phyloP scores from a whole-genome alignment of 768 basidiomycete genomes.

The Galerina marginata region DNA sequence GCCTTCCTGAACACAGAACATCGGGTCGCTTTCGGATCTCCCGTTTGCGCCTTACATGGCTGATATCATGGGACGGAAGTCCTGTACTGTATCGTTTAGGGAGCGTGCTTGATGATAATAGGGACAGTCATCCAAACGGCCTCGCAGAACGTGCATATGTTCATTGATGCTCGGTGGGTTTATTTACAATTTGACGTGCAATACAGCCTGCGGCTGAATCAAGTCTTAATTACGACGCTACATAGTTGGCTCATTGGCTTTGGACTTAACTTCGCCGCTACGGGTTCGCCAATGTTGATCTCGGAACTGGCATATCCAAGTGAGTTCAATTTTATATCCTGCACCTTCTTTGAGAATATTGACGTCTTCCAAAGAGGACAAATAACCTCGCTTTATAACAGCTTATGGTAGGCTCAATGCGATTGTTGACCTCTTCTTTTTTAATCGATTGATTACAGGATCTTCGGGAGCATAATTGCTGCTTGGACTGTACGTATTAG shows the following conservation, averaged over 20 bases:
- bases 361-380: slow-evolving; percentile 18
- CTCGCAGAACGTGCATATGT: slow-evolving; percentile 56
- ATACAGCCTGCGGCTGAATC: not conserved
- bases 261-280: slow-evolving; percentile 26
- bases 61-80: slow-evolving; percentile 56
- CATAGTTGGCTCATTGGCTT: slow-evolving; percentile 26
- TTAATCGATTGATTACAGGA: slow-evolving; percentile 2
- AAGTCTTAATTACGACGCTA: not conserved
- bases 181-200: not conserved
- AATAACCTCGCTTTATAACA: slow-evolving; percentile 28
- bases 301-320: slow-evolving; percentile 29
- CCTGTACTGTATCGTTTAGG: slow-evolving; percentile 52
- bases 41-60: slow-evolving; percentile 35
- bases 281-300: slow-evolving; percentile 28
- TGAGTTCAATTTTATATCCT: not conserved
- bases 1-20: slow-evolving; percentile 18
- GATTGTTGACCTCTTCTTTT: not conserved
- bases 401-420: slow-evolving; percentile 22
- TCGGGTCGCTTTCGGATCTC: slow-evolving; percentile 27
- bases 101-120: slow-evolving; percentile 54
- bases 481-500: slow-evolving; percentile 58
- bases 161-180: slow-evolving; percentile 54
- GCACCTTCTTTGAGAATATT: not conserved
- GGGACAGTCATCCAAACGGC: slow-evolving; percentile 58
- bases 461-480: slow-evolving; percentile 42